Conservation (phyloP, 257 asterid species). For the Penstemon newberryi region DNA sequence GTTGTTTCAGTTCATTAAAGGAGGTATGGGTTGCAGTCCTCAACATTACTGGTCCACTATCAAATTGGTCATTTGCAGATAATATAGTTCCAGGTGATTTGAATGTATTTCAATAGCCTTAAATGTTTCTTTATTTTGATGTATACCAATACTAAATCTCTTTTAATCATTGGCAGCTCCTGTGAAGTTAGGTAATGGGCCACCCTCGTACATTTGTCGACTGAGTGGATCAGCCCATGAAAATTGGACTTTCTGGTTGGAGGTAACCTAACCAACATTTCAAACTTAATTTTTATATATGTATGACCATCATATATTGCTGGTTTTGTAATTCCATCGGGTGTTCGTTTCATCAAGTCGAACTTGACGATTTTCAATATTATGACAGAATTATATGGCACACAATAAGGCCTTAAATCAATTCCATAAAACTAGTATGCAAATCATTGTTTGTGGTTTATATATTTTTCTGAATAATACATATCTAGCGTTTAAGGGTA, state of each 20-base stretch:
- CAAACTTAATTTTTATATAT: no score
- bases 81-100: constrained; percentile 69
- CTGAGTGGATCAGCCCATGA: constrained; percentile 74
- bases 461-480: no score
- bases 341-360: no score
- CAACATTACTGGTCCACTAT: constrained; percentile 89
- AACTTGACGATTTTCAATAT: no score
- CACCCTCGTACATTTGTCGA: constrained; percentile 79
- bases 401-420: no score
- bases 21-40: constrained; percentile 96
- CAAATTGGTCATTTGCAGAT: constrained; percentile 91
- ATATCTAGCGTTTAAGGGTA: background rate
- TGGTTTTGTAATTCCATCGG: no score
- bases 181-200: constrained; percentile 53
- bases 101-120: constrained; percentile 21
- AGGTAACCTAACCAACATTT: constrained; percentile 50
- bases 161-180: constrained; percentile 55
- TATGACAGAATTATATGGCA: no score
- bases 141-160: constrained; percentile 38
- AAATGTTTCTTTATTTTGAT: constrained; percentile 4
- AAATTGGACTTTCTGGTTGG: constrained; percentile 96
- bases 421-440: no score
- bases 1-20: constrained; percentile 62
- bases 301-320: no score
- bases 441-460: background rate